phyloP scores from a whole-genome alignment of 2,329 filamentous ascomycete species.

The Colletotrichum sp. region DNA sequence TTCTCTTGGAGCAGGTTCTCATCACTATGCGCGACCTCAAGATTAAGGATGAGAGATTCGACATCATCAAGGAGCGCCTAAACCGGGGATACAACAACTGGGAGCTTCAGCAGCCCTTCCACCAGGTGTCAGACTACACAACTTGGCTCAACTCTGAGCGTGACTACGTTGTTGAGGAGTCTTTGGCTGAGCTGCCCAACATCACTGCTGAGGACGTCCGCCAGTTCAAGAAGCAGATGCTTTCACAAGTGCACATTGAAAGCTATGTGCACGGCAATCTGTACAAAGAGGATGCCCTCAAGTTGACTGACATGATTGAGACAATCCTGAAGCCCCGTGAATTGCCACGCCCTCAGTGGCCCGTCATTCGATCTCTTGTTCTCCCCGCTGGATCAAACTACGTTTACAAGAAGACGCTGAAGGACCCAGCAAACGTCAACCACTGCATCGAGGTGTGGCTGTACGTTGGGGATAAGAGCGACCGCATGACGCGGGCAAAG shows the following conservation, averaged over 20 bases:
- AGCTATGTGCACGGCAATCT: conserved; percentile 90
- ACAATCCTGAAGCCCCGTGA: conserved; percentile 75
- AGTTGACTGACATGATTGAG: conserved; percentile 83
- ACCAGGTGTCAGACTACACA: conserved; percentile 84
- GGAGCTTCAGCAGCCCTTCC: conserved; percentile 87
- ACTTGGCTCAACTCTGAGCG: conserved; percentile 80
- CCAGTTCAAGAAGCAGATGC: conserved; percentile 78
- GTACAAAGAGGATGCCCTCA: conserved; percentile 90
- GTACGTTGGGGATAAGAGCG: conserved; percentile 70
- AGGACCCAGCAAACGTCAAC: conserved; percentile 89
- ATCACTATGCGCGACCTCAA: conserved; percentile 83
- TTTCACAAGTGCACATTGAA: conserved; percentile 87
- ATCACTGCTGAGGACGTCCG: conserved; percentile 78
- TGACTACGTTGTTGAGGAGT: conserved; percentile 80
- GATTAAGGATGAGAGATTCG: conserved; percentile 85
- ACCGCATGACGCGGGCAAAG: conserved; percentile 76
- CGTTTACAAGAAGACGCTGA: conserved; percentile 79
- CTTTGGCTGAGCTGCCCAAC: conserved; percentile 75
- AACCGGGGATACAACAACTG: conserved; percentile 82
- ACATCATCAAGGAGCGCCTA: conserved; percentile 87
- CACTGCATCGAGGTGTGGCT: conserved; percentile 84
- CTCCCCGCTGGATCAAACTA: conserved; percentile 83
- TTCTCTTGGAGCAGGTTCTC: conserved; percentile 88
- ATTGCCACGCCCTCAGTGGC: conserved; percentile 81
- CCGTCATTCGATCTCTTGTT: conserved; percentile 76